Conservation (phyloP, 1,284 basidiomycete species). For the Ustilago shanxiensis region DNA sequence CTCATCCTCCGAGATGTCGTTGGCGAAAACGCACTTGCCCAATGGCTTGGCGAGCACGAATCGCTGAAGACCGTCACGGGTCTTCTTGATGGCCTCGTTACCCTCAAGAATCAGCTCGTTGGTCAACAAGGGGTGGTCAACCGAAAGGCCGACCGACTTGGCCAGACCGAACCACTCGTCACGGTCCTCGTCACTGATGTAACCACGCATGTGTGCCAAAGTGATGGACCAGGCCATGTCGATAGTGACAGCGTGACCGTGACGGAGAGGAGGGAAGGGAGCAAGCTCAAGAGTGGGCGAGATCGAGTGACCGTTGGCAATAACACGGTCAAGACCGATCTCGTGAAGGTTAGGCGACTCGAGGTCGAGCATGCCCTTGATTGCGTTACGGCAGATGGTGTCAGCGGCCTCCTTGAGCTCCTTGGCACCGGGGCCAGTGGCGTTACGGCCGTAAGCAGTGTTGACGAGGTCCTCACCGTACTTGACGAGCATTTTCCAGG, state of each 20-base stretch:
- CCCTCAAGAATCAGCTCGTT: constrained; percentile 70
- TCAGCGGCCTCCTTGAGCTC: constrained; percentile 70
- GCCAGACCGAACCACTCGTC: constrained; percentile 72
- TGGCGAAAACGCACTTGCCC: constrained; percentile 72
- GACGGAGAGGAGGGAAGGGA: constrained; percentile 61
- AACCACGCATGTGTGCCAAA: constrained; percentile 71
- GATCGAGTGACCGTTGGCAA: constrained; percentile 73
- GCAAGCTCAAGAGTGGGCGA: constrained; percentile 72
- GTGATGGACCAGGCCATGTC: constrained; percentile 73
- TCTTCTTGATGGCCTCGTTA: constrained; percentile 72
- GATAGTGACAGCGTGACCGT: constrained; percentile 72
- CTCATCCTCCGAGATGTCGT: constrained; percentile 72
- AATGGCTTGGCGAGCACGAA: constrained; percentile 72
- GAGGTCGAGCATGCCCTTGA: constrained; percentile 73
- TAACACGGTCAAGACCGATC: constrained; percentile 73
- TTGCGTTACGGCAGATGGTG: constrained; percentile 71
- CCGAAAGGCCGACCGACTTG: constrained; percentile 71
- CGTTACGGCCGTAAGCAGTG: constrained; percentile 71
- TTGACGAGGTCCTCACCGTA: constrained; percentile 72
- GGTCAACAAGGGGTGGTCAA: constrained; percentile 72
- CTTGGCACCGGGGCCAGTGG: constrained; percentile 66
- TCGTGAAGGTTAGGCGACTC: constrained; percentile 73
- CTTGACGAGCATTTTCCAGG: constrained; percentile 72
- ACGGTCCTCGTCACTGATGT: constrained; percentile 71
- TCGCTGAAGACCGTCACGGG: constrained; percentile 72